Evolutionary conservation across 441 rosid species (phyloP).

Genomic region (Corymbia citriodora): DNA sequence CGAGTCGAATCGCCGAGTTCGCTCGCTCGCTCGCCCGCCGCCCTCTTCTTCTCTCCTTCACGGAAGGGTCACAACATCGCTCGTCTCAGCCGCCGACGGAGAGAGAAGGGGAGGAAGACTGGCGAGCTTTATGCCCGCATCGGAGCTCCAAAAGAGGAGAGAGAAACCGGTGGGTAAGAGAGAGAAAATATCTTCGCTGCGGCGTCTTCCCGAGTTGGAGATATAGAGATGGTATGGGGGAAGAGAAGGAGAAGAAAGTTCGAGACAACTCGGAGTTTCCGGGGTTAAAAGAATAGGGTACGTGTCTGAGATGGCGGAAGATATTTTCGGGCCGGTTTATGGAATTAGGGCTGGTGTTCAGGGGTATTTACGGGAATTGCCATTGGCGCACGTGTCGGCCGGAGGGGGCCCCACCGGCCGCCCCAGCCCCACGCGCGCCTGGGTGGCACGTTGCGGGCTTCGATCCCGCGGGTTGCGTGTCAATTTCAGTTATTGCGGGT

Average conservation of each 20-base stretch:
- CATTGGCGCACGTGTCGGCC: conserved; percentile 1
- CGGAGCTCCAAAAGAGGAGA: neutral
- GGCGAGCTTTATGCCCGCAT: neutral
- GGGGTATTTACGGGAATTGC: conserved; percentile 12
- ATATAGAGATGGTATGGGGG: neutral
- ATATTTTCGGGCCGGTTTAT: conserved; percentile 18
- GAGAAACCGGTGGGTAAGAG: neutral
- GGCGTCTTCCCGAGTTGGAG: neutral
- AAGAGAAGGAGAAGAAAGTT: conserved; percentile 14
- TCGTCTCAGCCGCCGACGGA: neutral
- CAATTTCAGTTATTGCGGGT: neutral
- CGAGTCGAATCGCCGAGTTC: neutral
- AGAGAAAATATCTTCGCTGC: conserved; percentile 29
- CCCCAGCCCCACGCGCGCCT: neutral
- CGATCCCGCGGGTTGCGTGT: neutral
- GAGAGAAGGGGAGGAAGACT: neutral
- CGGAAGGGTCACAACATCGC: neutral
- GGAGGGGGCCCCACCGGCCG: neutral
- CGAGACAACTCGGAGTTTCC: conserved; percentile 26
- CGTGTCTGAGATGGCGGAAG: conserved; percentile 8
- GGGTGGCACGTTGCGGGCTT: neutral
- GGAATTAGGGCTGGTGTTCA: neutral
- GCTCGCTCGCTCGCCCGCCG: neutral
- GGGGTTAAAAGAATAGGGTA: neutral
- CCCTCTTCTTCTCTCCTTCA: neutral